phyloP scores from a whole-genome alignment of 2,329 filamentous ascomycete species.

The Alternaria arbusti region DNA sequence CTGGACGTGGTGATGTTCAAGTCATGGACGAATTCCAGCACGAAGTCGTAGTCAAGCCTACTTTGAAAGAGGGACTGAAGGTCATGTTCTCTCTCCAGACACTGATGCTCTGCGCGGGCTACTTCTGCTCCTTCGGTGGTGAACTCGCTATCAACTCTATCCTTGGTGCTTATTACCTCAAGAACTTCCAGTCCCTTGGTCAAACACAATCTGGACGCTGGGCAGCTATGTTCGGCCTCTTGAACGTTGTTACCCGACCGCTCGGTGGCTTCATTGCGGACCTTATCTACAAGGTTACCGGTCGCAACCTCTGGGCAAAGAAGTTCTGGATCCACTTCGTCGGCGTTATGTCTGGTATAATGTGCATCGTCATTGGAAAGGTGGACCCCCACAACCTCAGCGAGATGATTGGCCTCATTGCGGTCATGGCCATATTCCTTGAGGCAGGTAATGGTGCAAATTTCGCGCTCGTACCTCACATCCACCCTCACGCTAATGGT shows the following conservation, averaged over 20 bases:
- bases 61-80: constrained; percentile 63
- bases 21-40: constrained; percentile 62
- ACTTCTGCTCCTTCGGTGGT: constrained; percentile 67
- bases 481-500: constrained; percentile 83
- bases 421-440: constrained; percentile 79
- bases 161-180: constrained; percentile 64
- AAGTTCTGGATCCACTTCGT: constrained; percentile 67
- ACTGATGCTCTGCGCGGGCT: constrained; percentile 59
- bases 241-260: constrained; percentile 73
- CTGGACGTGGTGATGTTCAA: constrained; percentile 57
- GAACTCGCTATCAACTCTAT: constrained; percentile 68
- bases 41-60: constrained; percentile 69
- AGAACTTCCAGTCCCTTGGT: constrained; percentile 61
- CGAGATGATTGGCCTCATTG: constrained; percentile 78
- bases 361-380: constrained; percentile 69
- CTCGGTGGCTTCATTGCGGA: constrained; percentile 68
- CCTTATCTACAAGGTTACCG: constrained; percentile 58
- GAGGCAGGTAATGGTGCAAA: constrained; percentile 87
- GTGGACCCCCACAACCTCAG: constrained; percentile 65
- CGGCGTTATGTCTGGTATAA: constrained; percentile 62
- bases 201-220: constrained; percentile 64
- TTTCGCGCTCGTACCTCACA: constrained; percentile 85
- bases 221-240: constrained; percentile 77
- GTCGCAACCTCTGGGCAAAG: constrained; percentile 65
- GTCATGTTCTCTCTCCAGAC: constrained; percentile 68